phyloP scores from a whole-genome alignment of 176 grass and related monocot genomes.

The Musa acuminata region DNA sequence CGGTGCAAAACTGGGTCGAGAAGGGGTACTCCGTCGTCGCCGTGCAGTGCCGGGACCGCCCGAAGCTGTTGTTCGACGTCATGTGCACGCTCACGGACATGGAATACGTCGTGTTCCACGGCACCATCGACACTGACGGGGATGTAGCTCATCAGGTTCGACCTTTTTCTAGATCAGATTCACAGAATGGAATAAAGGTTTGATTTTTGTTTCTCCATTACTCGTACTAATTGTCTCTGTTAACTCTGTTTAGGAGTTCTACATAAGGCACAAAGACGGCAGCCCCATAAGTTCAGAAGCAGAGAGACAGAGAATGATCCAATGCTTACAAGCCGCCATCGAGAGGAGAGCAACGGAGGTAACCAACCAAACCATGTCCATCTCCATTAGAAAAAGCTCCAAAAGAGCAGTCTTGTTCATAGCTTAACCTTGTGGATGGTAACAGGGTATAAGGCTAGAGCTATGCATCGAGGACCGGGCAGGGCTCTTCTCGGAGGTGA shows the following conservation, averaged over 20 bases:
- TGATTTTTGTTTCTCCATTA: background rate
- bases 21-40: conserved; percentile 17
- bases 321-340: conserved; percentile 15
- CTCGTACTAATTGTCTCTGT: background rate
- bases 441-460: conserved; percentile 17
- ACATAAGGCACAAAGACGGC: conserved; percentile 15
- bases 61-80: conserved; percentile 17
- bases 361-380: background rate
- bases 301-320: conserved; percentile 16
- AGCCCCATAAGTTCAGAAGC: conserved; percentile 13
- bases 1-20: conserved; percentile 10
- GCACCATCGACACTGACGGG: conserved; percentile 18
- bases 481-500: conserved; percentile 8
- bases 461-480: conserved; percentile 7
- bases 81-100: conserved; percentile 23
- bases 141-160: conserved; percentile 11
- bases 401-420: background rate
- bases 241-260: conserved; percentile 5
- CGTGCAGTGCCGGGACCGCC: conserved; percentile 8
- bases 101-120: conserved; percentile 23
- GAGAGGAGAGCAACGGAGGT: conserved; percentile 15
- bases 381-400: background rate
- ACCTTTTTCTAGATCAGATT: background rate
- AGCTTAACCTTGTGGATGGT: background rate
- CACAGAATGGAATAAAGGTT: background rate